A percentile compares a stretch with the other conserved stretches of the same genome.
These are phyloP conservation scores for Asterochloris erici DNA, from an alignment of 139 green algal genomes.

Conservation along the genomic window DNA sequence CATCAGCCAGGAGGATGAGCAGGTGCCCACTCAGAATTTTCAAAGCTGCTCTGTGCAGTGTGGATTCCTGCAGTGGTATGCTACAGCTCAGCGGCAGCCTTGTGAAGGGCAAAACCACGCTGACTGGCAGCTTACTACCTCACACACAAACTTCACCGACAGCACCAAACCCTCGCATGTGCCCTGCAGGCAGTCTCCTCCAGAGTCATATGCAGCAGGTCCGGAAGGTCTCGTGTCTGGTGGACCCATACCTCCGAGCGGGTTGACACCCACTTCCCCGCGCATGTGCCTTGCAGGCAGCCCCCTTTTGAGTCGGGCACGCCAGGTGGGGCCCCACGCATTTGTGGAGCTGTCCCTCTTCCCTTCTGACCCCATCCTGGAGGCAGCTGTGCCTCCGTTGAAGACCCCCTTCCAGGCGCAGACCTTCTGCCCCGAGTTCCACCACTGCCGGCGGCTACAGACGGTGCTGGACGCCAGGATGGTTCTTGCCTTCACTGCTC, in stretches of 20 bases:
- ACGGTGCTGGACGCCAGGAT: slow-evolving; percentile 19
- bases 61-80: too few relatives aligned
- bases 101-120: too few relatives aligned
- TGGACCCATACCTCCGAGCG: too few relatives aligned
- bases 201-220: background rate
- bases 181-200: background rate
- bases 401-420: slow-evolving; percentile 54
- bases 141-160: too few relatives aligned
- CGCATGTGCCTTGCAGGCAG: background rate
- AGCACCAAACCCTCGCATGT: background rate
- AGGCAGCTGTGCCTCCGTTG: slow-evolving; percentile 20
- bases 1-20: background rate
- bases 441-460: slow-evolving; percentile 23
- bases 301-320: slow-evolving; percentile 29
- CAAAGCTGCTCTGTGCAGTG: too few relatives aligned
- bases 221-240: too few relatives aligned
- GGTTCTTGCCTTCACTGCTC: slow-evolving; percentile 29
- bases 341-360: slow-evolving; percentile 42
- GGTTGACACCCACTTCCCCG: background rate
- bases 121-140: too few relatives aligned
- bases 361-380: slow-evolving; percentile 22
- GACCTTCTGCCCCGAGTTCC: slow-evolving; percentile 53
- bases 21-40: too few relatives aligned
- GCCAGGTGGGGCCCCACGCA: slow-evolving; percentile 44
- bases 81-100: too few relatives aligned